phyloP scores from a whole-genome alignment of 1,139 yeast genomes.

The Blastobotrys illinoisensis region DNA sequence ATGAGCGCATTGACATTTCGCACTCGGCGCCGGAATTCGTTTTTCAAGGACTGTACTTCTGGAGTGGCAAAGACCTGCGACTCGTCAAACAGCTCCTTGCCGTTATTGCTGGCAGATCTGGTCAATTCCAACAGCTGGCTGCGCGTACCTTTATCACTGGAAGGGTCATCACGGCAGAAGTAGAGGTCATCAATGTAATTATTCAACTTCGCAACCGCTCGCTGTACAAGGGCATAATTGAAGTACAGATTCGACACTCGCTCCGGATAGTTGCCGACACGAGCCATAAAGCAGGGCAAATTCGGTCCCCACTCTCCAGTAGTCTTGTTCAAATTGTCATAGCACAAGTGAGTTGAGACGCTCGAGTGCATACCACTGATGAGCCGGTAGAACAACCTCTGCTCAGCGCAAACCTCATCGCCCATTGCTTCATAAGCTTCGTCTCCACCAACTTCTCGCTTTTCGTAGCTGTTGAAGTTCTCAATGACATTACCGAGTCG shows the following conservation, averaged over 20 bases:
- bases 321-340: slow-evolving; percentile 69
- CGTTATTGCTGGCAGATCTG: slow-evolving; percentile 31
- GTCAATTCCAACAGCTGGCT: slow-evolving; percentile 35
- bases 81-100: slow-evolving; percentile 45
- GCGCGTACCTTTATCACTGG: slow-evolving; percentile 47
- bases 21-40: slow-evolving; percentile 80
- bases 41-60: slow-evolving; percentile 49
- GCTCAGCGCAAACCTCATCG: slow-evolving; percentile 66
- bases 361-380: slow-evolving; percentile 95
- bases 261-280: slow-evolving; percentile 88
- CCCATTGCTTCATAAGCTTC: slow-evolving; percentile 27
- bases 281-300: slow-evolving; percentile 70
- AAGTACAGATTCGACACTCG: slow-evolving; percentile 85
- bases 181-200: slow-evolving; percentile 45
- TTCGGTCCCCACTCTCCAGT: slow-evolving; percentile 83
- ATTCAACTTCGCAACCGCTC: slow-evolving; percentile 65
- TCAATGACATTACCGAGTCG: slow-evolving; percentile 20
- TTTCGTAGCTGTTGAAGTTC: slow-evolving; percentile 22
- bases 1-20: slow-evolving; percentile 85
- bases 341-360: slow-evolving; percentile 86
- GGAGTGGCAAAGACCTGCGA: slow-evolving; percentile 43
- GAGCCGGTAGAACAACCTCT: slow-evolving; percentile 78
- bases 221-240: slow-evolving; percentile 82
- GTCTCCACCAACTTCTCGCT: slow-evolving; percentile 30
- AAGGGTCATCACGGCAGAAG: slow-evolving; percentile 44